Evolutionary conservation across 495 filamentous ascomycete species (phyloP).

Genomic region (Neurospora sp.): DNA sequence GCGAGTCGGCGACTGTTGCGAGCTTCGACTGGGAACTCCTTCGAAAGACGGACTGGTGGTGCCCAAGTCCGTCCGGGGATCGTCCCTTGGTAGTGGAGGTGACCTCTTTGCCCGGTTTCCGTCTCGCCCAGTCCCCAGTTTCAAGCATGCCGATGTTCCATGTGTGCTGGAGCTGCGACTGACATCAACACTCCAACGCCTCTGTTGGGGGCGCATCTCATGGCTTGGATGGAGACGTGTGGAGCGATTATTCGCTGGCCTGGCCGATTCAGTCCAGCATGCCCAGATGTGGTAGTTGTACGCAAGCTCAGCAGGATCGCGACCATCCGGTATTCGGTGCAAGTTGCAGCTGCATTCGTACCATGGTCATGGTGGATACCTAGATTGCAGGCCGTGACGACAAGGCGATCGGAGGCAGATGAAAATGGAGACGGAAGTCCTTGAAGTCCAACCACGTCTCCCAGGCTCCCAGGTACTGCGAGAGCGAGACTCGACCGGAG

Average conservation of each 20-base stretch:
- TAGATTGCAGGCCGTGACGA: not conserved
- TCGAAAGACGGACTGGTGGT: not conserved
- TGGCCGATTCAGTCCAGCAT: not conserved
- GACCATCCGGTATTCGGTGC: not conserved
- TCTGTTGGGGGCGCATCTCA: not conserved
- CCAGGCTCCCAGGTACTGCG: not conserved
- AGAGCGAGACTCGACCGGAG: not conserved
- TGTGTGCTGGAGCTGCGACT: not conserved
- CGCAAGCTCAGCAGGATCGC: not conserved
- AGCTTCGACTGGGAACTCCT: not conserved
- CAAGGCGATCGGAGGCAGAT: not conserved
- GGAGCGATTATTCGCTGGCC: conserved; percentile 14
- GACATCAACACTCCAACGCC: not conserved
- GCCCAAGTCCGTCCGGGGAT: not conserved
- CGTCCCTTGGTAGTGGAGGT: not conserved
- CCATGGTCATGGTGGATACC: not conserved
- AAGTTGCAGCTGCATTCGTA: not conserved
- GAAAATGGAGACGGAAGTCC: not conserved
- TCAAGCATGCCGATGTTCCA: not conserved
- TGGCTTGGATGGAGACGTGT: conserved; percentile 15
- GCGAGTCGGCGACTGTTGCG: not conserved
- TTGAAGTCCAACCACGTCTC: not conserved
- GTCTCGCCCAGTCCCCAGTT: not conserved
- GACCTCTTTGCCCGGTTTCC: not conserved
- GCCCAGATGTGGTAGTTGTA: not conserved